Percentiles rank a stretch among this genome's conserved stretches.
Conservation (phyloP, 352 stramenopile species). For the Phytophthora pisi region DNA sequence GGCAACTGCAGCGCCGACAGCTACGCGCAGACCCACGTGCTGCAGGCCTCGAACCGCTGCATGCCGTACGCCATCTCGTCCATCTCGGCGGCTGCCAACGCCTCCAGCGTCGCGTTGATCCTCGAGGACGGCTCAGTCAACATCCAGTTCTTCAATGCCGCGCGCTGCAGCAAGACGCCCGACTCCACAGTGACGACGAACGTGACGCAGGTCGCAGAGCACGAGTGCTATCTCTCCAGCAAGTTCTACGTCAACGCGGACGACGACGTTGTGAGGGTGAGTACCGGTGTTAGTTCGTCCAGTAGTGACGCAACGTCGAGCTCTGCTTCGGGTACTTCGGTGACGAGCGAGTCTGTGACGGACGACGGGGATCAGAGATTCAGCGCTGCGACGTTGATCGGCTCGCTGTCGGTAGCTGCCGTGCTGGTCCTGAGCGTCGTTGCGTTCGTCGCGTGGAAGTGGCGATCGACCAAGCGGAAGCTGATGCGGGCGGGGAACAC, state of each 20-base stretch:
- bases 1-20: slow-evolving; percentile 25
- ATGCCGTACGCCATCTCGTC: slow-evolving; percentile 29
- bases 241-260: slow-evolving; percentile 31
- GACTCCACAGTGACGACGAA: slow-evolving; percentile 6
- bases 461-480: slow-evolving; percentile 21
- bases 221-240: slow-evolving; percentile 30
- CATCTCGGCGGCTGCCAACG: slow-evolving; percentile 15
- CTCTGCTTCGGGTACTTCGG: neutral
- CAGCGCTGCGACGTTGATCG: slow-evolving; percentile 5
- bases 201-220: slow-evolving; percentile 2
- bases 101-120: slow-evolving; percentile 25
- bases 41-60: slow-evolving; percentile 28
- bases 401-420: slow-evolving; percentile 4
- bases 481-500: slow-evolving; percentile 7
- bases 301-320: neutral
- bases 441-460: slow-evolving; percentile 27
- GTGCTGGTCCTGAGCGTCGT: slow-evolving; percentile 19
- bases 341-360: neutral
- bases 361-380: neutral
- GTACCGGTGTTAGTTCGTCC: slow-evolving; percentile 4
- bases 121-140: slow-evolving; percentile 25
- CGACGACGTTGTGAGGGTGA: neutral
- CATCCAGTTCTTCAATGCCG: slow-evolving; percentile 24
- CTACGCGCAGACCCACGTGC: slow-evolving; percentile 28
- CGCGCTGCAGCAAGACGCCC: slow-evolving; percentile 16